A percentile compares a stretch with the other conserved stretches of the same genome.
These are phyloP conservation scores for Dactylorhiza incarnata DNA, from an alignment of 106 monocot genomes.

Conservation along the genomic window DNA sequence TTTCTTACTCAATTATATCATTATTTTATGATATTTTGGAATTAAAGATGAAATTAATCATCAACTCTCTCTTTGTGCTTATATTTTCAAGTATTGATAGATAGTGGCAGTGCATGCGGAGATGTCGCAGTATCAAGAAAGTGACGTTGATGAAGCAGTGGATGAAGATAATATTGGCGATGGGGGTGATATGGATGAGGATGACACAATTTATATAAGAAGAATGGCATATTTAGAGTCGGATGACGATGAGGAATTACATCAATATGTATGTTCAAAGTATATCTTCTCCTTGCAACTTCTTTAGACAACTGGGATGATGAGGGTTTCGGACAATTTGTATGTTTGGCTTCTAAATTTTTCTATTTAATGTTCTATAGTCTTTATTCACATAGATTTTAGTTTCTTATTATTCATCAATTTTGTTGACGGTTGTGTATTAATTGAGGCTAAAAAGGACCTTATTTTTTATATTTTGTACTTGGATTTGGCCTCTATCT, in stretches of 20 bases:
- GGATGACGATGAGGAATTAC: background rate
- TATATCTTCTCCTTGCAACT: too few relatives aligned
- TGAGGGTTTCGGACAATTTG: background rate
- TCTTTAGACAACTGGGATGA: background rate
- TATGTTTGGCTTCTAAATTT: background rate
- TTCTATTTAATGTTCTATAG: background rate
- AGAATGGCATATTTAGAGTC: conserved; percentile 1
- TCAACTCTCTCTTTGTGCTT: background rate
- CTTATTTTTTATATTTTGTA: background rate
- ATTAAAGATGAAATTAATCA: background rate
- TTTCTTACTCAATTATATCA: background rate
- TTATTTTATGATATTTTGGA: background rate
- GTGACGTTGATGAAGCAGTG: conserved; percentile 7
- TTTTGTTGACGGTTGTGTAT: background rate
- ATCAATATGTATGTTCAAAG: too few relatives aligned
- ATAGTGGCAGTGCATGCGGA: background rate
- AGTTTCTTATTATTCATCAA: background rate
- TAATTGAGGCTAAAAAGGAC: background rate
- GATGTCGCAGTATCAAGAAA: conserved; percentile 6
- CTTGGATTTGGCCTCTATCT: background rate
- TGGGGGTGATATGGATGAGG: background rate
- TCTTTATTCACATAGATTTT: background rate
- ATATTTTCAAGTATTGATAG: background rate
- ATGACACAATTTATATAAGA: background rate
- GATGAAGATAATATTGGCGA: conserved; percentile 1